phyloP scores from a whole-genome alignment of 1,284 basidiomycete genomes.

The Omphalotus olearius region DNA sequence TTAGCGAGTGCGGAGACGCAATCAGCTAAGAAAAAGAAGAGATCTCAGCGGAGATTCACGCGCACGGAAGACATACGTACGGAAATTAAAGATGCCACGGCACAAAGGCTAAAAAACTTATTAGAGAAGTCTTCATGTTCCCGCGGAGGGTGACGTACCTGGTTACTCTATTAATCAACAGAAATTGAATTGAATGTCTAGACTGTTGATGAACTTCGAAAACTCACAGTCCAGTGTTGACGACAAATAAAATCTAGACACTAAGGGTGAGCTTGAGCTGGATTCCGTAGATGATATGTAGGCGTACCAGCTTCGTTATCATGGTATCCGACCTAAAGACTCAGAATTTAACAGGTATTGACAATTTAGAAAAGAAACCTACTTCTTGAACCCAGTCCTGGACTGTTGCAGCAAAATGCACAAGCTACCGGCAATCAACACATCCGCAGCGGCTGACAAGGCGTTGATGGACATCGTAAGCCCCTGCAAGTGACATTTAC shows the following conservation, averaged over 20 bases:
- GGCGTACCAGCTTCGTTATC: conserved; percentile 40
- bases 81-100: conserved; percentile 39
- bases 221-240: conserved; percentile 41
- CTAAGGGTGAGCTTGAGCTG: no score
- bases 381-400: conserved; percentile 33
- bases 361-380: conserved; percentile 1
- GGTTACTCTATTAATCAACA: conserved; percentile 18
- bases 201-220: neutral
- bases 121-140: neutral
- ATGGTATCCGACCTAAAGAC: conserved; percentile 32
- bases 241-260: conserved; percentile 39
- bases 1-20: conserved; percentile 32
- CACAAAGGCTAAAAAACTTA: conserved; percentile 22
- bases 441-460: conserved; percentile 23
- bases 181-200: neutral
- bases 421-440: conserved; percentile 29
- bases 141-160: conserved; percentile 18
- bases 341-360: neutral
- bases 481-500: conserved; percentile 1
- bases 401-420: conserved; percentile 28
- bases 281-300: neutral
- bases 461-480: conserved; percentile 16
- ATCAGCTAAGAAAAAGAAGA: conserved; percentile 26
- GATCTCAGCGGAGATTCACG: neutral
- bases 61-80: conserved; percentile 22